Evolutionary conservation across 2,329 filamentous ascomycete species (phyloP).

Genomic region (Calonectria ilicicola): DNA sequence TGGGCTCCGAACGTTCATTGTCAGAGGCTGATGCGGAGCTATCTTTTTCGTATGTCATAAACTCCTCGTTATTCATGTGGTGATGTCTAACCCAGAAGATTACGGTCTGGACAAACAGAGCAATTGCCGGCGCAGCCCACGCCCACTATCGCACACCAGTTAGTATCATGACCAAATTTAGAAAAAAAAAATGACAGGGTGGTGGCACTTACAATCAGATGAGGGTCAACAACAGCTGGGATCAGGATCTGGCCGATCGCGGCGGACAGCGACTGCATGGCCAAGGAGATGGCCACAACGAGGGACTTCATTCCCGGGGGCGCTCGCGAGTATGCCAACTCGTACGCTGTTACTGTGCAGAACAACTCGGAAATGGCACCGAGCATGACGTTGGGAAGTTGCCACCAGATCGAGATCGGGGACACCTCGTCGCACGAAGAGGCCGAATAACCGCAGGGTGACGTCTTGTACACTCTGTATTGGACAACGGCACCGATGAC

Average conservation of each 20-base stretch:
- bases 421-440: slow-evolving; percentile 38
- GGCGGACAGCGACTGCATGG: slow-evolving; percentile 58
- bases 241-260: slow-evolving; percentile 54
- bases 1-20: not conserved
- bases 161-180: slow-evolving; percentile 42
- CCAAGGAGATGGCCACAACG: slow-evolving; percentile 63
- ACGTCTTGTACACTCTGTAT: slow-evolving; percentile 68
- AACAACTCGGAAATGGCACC: slow-evolving; percentile 46
- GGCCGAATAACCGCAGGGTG: slow-evolving; percentile 56
- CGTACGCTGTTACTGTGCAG: slow-evolving; percentile 39
- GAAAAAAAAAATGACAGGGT: not conserved
- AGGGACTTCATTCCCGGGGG: slow-evolving; percentile 64
- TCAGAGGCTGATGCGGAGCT: not conserved
- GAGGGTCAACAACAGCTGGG: slow-evolving; percentile 60
- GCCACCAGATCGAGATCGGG: slow-evolving; percentile 32
- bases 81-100: slow-evolving; percentile 41
- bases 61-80: slow-evolving; percentile 35
- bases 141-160: slow-evolving; percentile 33
- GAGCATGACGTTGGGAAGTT: slow-evolving; percentile 41
- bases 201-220: slow-evolving; percentile 48
- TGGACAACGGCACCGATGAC: slow-evolving; percentile 65
- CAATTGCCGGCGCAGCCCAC: slow-evolving; percentile 42
- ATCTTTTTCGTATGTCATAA: slow-evolving; percentile 16
- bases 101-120: slow-evolving; percentile 37
- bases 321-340: slow-evolving; percentile 61